These are phyloP conservation scores for Torulaspora globosa DNA, from an alignment of 1,139 yeast genomes.

Conservation along the genomic window DNA sequence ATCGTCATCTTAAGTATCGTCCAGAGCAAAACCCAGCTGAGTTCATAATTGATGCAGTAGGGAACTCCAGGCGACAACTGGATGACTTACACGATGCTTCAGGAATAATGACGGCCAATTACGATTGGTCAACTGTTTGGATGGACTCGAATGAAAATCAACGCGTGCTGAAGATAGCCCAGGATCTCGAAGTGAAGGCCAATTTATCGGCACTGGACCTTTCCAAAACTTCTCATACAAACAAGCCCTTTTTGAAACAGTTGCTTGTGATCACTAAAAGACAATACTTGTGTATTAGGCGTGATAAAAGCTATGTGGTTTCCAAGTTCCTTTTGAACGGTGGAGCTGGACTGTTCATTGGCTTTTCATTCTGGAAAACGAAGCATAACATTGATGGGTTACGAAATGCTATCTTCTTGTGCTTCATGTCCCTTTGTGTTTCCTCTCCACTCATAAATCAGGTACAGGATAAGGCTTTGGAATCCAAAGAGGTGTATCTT, in stretches of 20 bases:
- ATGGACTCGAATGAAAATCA: conserved; percentile 38
- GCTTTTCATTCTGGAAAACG: conserved; percentile 55
- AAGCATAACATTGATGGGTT: conserved; percentile 48
- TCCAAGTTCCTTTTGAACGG: conserved; percentile 41
- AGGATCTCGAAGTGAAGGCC: conserved; percentile 26
- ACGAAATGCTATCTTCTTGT: conserved; percentile 50
- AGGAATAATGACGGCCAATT: conserved; percentile 37
- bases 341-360: conserved; percentile 50
- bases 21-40: conserved; percentile 55
- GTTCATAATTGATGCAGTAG: conserved; percentile 51
- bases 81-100: conserved; percentile 42
- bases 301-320: conserved; percentile 44
- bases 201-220: conserved; percentile 25
- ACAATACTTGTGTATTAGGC: conserved; percentile 39
- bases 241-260: conserved; percentile 29
- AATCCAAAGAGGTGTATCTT: conserved; percentile 51
- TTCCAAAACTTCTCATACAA: conserved; percentile 35
- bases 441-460: conserved; percentile 55
- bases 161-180: conserved; percentile 27
- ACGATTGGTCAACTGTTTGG: conserved; percentile 50
- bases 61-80: conserved; percentile 9
- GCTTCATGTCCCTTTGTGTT: conserved; percentile 48
- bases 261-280: conserved; percentile 37
- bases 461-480: conserved; percentile 52
- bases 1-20: conserved; percentile 16